These are phyloP conservation scores for Blastobotrys malaysiensis DNA, from an alignment of 1,139 yeast genomes.

Conservation along the genomic window DNA sequence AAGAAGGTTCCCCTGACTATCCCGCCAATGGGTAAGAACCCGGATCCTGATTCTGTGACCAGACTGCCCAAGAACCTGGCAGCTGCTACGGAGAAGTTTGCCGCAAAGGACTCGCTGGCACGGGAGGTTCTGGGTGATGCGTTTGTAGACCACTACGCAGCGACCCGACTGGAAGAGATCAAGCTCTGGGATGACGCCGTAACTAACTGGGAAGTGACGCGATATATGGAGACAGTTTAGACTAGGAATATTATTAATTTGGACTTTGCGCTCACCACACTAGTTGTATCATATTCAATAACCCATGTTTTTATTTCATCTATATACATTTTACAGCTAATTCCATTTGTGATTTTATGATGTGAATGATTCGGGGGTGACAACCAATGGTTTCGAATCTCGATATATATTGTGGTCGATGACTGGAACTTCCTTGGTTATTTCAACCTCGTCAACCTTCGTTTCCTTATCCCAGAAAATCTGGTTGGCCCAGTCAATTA, in stretches of 20 bases:
- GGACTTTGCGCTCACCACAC: too few species aligned
- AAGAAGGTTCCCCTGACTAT: constrained; percentile 25
- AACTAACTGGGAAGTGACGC: constrained; percentile 35
- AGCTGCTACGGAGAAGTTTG: constrained; percentile 30
- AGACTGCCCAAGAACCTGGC: constrained; percentile 30
- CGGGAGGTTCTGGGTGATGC: constrained; percentile 33
- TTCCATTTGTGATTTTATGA: too few species aligned
- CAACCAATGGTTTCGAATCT: background rate
- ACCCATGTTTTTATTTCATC: too few species aligned
- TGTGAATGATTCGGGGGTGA: background rate
- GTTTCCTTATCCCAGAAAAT: background rate
- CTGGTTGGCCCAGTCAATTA: background rate
- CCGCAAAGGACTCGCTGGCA: constrained; percentile 28
- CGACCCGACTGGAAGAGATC: constrained; percentile 32
- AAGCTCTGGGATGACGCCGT: constrained; percentile 33
- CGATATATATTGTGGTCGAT: background rate
- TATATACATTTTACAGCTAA: too few species aligned
- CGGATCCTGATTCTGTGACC: constrained; percentile 19
- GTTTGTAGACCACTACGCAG: constrained; percentile 36
- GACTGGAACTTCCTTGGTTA: background rate
- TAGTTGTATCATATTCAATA: too few species aligned
- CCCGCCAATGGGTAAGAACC: constrained; percentile 31
- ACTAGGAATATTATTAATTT: too few species aligned
- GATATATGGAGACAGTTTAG: constrained; percentile 35
- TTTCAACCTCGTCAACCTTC: background rate